A percentile compares a stretch with the other conserved stretches of the same genome.
Conservation (phyloP, 2,329 filamentous ascomycete genomes). For the Neonectria coccinea region DNA sequence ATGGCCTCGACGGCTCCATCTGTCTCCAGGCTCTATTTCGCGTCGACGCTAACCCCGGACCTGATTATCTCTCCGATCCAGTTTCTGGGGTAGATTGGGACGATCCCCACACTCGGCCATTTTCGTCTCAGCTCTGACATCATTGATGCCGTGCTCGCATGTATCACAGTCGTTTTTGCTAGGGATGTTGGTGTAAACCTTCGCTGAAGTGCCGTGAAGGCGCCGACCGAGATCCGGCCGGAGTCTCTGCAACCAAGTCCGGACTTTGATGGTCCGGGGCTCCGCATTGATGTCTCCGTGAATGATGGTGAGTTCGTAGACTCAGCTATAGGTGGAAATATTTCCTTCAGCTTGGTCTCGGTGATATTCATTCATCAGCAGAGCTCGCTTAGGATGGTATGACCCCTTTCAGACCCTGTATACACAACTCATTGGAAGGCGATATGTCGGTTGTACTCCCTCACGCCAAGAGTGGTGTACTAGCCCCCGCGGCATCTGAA, state of each 20-base stretch:
- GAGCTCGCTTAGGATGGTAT: not conserved
- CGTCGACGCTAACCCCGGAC: not conserved
- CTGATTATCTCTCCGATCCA: not conserved
- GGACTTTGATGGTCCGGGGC: not conserved
- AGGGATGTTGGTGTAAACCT: not conserved
- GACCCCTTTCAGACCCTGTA: not conserved
- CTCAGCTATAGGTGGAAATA: not conserved
- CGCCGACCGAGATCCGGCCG: not conserved
- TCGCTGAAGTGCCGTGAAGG: not conserved
- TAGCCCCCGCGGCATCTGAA: not conserved
- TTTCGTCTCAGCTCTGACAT: not conserved
- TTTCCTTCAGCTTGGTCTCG: not conserved
- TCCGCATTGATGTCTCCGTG: not conserved
- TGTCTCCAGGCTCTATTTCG: not conserved
- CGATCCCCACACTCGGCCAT: not conserved
- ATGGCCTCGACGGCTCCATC: not conserved
- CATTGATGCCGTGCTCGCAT: not conserved
- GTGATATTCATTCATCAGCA: not conserved
- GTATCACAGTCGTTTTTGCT: not conserved
- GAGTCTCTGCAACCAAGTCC: constrained; percentile 3
- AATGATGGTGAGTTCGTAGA: not conserved
- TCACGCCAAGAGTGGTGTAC: not conserved
- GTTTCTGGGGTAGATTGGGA: not conserved
- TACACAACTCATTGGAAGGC: not conserved
- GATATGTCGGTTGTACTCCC: not conserved